Base-by-base conservation (phyloP, 441 rosid genomes). In the Melastoma candidum region DNA sequence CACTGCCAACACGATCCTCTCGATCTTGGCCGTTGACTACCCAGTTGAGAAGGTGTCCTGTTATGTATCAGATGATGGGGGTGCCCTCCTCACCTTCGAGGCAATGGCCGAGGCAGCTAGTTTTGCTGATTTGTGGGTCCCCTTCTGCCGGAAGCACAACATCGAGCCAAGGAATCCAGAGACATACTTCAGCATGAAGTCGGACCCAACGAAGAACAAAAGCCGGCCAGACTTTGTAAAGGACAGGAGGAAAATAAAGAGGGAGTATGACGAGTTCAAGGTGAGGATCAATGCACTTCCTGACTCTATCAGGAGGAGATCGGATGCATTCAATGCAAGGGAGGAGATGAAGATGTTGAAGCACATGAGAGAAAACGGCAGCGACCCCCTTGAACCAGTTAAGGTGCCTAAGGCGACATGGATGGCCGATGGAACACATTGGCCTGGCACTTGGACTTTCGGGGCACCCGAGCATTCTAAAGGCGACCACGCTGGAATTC, bases 391-490 rank as follows among this genome's bases (percentile, higher is more conserved):
- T 26, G 95, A 85, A 65, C 77, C 77, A 2, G 61, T 79, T 0
- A 83, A 80, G 64, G 73, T 87, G 54, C 76, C 51, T 3, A 90
- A 80, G 64, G 96, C 93, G n/a, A 90, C 98, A 10, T 87, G 98
- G 98, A 87, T 90, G 98, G 98, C 95, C 17, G 96, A 90, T 59
- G 98, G 96, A 32, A 90, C 90, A 41, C 95, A 90, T 53, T 90
- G 98, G 98, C 95, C 95, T 0, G 98, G 93, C 49, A 74, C 90
- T 11, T 90, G 96, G 95, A 44, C 82, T 5, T 14, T 26, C n/a
- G 48, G 87, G 3, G 52, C 83, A 0, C 41, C 80, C 11, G 96
- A 87, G 17, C 96, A 90, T 57, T 59, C 86, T 9, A 90, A 79
- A 76, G 95, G 95, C 11, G 93, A 90, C 54, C 96, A 90, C 59